phyloP scores from a whole-genome alignment of 176 grass and related monocot genomes.

The Rhynchospora pubera region DNA sequence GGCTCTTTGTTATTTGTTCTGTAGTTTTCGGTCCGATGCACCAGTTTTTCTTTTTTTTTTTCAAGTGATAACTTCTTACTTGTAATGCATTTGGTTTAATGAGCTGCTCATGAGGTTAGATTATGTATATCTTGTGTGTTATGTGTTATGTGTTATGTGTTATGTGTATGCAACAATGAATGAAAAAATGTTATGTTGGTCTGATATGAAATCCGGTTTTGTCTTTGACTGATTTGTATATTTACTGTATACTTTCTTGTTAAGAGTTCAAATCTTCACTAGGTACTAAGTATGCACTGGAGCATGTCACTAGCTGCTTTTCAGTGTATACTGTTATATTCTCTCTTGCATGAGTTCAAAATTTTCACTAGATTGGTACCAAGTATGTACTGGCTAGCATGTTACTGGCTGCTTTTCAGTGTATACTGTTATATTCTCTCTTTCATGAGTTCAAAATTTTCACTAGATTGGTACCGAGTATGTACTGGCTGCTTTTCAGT shows the following conservation, averaged over 20 bases:
- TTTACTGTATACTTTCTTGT: no score
- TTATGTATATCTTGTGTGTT: neutral
- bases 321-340: neutral
- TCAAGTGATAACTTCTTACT: neutral
- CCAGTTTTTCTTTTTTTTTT: neutral
- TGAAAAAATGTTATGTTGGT: neutral
- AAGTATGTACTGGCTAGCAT: no score
- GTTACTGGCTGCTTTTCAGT: neutral
- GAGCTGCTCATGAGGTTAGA: neutral
- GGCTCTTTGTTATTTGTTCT: neutral
- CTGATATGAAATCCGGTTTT: neutral
- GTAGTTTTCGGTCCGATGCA: neutral
- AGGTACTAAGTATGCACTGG: neutral
- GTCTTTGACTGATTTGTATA: neutral
- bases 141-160: no score
- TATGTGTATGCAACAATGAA: neutral
- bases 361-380: no score
- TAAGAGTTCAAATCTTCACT: neutral
- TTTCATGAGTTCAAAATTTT: no score
- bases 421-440: neutral
- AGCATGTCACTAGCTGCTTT: neutral
- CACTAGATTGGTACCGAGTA: no score
- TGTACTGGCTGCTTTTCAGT: no score
- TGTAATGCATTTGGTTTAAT: neutral
- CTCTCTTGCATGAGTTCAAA: no score